These are phyloP conservation scores for Hyphodiscus sp. DNA, from an alignment of 2,329 filamentous ascomycete species.

Conservation along the genomic window DNA sequence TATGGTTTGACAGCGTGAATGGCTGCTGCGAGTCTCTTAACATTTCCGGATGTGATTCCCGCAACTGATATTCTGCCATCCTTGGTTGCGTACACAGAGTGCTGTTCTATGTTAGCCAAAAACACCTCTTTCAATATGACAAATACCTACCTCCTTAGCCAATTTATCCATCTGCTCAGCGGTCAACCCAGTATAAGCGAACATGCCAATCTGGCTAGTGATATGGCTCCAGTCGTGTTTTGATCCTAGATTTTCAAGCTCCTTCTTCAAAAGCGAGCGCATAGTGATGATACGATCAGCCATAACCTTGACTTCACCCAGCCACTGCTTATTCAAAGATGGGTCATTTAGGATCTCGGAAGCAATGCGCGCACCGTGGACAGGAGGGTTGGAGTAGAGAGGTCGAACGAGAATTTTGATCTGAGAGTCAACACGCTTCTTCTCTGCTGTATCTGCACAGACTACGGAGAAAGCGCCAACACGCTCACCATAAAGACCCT, in stretches of 20 bases:
- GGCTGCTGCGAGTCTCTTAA: slow-evolving; percentile 72
- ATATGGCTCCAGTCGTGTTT: slow-evolving; percentile 99
- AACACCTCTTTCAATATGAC: slow-evolving; percentile 1
- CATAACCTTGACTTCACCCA: slow-evolving; percentile 96
- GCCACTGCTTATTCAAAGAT: slow-evolving; percentile 85
- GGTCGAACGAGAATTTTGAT: slow-evolving; percentile 97
- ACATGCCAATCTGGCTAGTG: slow-evolving; percentile 98
- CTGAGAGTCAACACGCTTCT: slow-evolving; percentile 93
- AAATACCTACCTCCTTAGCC: slow-evolving; percentile 69
- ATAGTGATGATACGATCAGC: slow-evolving; percentile 98
- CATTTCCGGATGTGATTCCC: slow-evolving; percentile 74
- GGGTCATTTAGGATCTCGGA: slow-evolving; percentile 85
- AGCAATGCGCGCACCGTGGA: slow-evolving; percentile 93
- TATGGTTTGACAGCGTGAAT: slow-evolving; percentile 71
- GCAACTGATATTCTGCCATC: slow-evolving; percentile 82
- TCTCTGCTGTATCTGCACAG: slow-evolving; percentile 78
- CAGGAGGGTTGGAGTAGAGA: slow-evolving; percentile 95
- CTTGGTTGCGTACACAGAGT: slow-evolving; percentile 96
- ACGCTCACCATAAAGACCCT: slow-evolving; percentile 97
- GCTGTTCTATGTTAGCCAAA: slow-evolving; percentile 37
- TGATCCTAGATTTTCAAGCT: slow-evolving; percentile 90
- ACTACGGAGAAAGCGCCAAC: slow-evolving; percentile 95
- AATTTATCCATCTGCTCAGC: slow-evolving; percentile 86
- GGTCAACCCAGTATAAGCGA: slow-evolving; percentile 92
- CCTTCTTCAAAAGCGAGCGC: slow-evolving; percentile 88